phyloP scores from a whole-genome alignment of 1,284 basidiomycete species.

The Hypsizygus ulmarius region DNA sequence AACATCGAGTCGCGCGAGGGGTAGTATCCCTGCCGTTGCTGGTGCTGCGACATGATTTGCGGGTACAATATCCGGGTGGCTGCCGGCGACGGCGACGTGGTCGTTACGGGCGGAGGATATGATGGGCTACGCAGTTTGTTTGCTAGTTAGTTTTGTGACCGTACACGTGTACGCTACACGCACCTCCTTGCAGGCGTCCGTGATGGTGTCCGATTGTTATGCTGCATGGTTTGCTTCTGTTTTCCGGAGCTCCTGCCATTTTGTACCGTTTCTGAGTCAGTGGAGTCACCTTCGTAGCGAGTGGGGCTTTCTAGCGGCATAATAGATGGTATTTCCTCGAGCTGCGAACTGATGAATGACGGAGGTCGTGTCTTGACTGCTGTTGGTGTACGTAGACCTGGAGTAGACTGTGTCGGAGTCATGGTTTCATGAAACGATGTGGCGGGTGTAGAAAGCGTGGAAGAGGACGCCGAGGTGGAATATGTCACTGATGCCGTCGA shows the following conservation, averaged over 20 bases:
- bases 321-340: slow-evolving; percentile 5
- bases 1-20: slow-evolving; percentile 45
- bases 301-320: slow-evolving; percentile 42
- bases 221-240: slow-evolving; percentile 13
- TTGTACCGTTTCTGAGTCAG: slow-evolving; percentile 40
- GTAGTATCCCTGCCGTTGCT: slow-evolving; percentile 64
- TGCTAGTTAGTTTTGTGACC: not conserved
- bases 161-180: slow-evolving; percentile 16
- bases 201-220: slow-evolving; percentile 18
- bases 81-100: slow-evolving; percentile 56
- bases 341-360: slow-evolving; percentile 23
- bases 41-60: slow-evolving; percentile 66
- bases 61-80: slow-evolving; percentile 49
- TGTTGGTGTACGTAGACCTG: slow-evolving; percentile 15
- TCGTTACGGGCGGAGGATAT: slow-evolving; percentile 52
- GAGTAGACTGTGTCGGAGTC: slow-evolving; percentile 5
- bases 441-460: slow-evolving; percentile 2
- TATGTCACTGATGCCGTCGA: slow-evolving; percentile 16
- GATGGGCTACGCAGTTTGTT: slow-evolving; percentile 6
- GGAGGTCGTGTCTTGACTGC: slow-evolving; percentile 22
- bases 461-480: slow-evolving; percentile 12
- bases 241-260: slow-evolving; percentile 24
- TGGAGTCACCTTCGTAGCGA: slow-evolving; percentile 42
- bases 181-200: slow-evolving; percentile 28
- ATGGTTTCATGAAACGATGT: slow-evolving; percentile 7